Percentiles rank a stretch among this genome's conserved stretches.
phyloP scores from a whole-genome alignment of 2,329 filamentous ascomycete species.

The Botrytis hyacinthi region DNA sequence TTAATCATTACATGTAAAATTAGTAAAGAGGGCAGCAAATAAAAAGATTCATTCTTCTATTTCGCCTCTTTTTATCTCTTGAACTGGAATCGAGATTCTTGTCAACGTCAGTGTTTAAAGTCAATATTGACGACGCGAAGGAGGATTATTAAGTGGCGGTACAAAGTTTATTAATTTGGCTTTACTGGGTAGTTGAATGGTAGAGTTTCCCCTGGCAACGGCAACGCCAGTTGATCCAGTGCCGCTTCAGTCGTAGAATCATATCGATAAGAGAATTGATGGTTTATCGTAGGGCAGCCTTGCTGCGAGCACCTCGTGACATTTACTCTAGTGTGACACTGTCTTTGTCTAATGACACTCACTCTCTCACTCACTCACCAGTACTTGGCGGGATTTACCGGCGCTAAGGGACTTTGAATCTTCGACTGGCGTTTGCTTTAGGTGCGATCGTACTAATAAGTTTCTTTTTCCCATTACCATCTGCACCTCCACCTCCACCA shows the following conservation, averaged over 20 bases:
- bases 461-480: neutral
- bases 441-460: neutral
- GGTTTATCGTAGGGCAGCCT: neutral
- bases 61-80: neutral
- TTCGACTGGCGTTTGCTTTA: neutral
- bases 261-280: neutral
- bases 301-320: neutral
- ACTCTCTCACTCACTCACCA: neutral
- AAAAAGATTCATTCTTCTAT: neutral
- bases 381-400: neutral
- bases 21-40: neutral
- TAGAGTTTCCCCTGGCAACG: conserved; percentile 21
- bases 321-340: neutral
- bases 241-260: neutral
- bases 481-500: neutral
- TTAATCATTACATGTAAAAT: conserved; percentile 1
- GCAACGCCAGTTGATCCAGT: conserved; percentile 3
- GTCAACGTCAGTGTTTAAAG: neutral
- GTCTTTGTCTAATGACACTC: neutral
- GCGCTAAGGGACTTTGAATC: conserved; percentile 5
- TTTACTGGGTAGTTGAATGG: neutral
- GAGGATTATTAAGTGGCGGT: neutral
- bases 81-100: neutral
- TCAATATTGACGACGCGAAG: conserved; percentile 12
- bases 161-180: conserved; percentile 15